phyloP scores from a whole-genome alignment of 1,284 basidiomycete genomes.

The Bondarzewia mesenterica region DNA sequence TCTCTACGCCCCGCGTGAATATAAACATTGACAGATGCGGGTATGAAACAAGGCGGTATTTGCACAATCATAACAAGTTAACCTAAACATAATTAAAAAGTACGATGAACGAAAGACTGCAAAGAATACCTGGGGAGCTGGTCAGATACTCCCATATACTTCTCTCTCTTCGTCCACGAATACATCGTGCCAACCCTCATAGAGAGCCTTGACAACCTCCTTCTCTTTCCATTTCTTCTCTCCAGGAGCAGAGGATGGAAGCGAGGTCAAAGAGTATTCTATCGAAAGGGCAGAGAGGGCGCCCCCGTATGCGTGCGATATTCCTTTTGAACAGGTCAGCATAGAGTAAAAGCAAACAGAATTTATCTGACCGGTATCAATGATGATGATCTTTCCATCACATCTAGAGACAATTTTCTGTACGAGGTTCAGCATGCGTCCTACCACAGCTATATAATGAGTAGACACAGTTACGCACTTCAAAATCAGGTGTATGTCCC shows the following conservation, averaged over 20 bases:
- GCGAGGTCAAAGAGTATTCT: constrained; percentile 65
- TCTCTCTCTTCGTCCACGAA: constrained; percentile 43
- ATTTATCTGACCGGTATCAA: constrained; percentile 62
- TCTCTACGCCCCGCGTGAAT: too few relatives aligned
- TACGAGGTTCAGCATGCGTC: neutral
- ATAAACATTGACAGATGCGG: too few relatives aligned
- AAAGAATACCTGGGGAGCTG: neutral
- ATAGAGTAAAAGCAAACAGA: constrained; percentile 1
- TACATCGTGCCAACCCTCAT: constrained; percentile 47
- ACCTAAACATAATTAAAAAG: neutral
- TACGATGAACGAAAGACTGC: neutral
- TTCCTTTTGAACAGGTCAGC: constrained; percentile 38
- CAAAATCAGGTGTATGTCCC: constrained; percentile 90
- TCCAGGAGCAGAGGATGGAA: constrained; percentile 19
- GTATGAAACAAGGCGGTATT: too few relatives aligned
- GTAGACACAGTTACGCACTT: constrained; percentile 36
- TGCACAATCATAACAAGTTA: neutral
- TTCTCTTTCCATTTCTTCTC: constrained; percentile 58
- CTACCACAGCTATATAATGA: neutral
- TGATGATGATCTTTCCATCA: constrained; percentile 82
- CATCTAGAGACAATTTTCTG: constrained; percentile 77
- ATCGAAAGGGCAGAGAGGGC: constrained; percentile 81
- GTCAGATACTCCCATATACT: constrained; percentile 37
- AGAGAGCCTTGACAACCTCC: constrained; percentile 76
- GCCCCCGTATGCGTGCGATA: constrained; percentile 92